phyloP scores from a whole-genome alignment of 257 asterid genomes.

The Cruciata laevipes region DNA sequence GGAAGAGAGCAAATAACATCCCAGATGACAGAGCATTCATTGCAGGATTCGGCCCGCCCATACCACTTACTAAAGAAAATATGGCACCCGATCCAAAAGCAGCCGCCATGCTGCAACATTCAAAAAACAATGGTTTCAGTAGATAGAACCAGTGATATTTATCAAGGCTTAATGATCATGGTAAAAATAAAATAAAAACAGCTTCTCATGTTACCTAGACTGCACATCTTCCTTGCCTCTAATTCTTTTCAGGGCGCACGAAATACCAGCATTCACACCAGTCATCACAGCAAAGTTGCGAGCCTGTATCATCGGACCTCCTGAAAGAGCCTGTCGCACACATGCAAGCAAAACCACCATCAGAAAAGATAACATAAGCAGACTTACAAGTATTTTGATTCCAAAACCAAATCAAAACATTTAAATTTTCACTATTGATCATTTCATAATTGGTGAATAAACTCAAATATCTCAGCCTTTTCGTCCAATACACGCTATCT shows the following conservation, averaged over 20 bases:
- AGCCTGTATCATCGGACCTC: constrained; percentile 84
- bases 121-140: constrained; percentile 7
- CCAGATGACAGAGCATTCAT: constrained; percentile 69
- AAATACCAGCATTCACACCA: constrained; percentile 86
- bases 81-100: constrained; percentile 92
- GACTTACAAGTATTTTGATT: neutral
- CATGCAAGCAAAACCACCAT: constrained; percentile 1
- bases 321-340: constrained; percentile 60
- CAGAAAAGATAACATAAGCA: neutral
- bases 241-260: constrained; percentile 78
- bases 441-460: neutral
- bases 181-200: neutral
- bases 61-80: constrained; percentile 79
- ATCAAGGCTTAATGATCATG: neutral
- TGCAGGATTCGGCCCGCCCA: constrained; percentile 75
- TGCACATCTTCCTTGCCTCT: constrained; percentile 95
- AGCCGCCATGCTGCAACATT: constrained; percentile 71
- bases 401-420: neutral
- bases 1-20: constrained; percentile 74
- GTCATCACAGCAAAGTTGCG: constrained; percentile 96
- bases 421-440: neutral
- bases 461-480: neutral
- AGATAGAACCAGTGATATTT: neutral
- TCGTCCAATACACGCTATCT: neutral
- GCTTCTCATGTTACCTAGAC: constrained; percentile 45